phyloP scores from a whole-genome alignment of 768 basidiomycete species.

The Rhizopogon sp. region DNA sequence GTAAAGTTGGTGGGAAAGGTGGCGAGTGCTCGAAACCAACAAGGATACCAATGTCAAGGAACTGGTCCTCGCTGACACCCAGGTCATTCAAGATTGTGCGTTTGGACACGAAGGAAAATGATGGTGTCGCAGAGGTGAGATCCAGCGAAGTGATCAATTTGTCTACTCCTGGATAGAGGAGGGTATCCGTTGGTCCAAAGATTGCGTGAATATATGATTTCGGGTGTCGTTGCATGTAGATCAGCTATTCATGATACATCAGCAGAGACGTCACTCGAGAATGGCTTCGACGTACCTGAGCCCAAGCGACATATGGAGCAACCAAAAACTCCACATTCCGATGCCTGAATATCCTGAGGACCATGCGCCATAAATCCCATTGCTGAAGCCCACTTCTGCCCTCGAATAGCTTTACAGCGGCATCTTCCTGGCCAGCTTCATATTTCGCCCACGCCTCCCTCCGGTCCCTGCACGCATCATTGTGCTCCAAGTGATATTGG shows the following conservation, averaged over 20 bases:
- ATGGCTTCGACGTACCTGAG: conserved; percentile 66
- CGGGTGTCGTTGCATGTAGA: conserved; percentile 89
- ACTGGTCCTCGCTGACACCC: conserved; percentile 78
- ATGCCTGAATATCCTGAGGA: conserved; percentile 89
- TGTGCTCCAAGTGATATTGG: conserved; percentile 49
- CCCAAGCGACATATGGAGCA: conserved; percentile 93
- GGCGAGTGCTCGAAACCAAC: conserved; percentile 83
- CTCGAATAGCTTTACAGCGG: conserved; percentile 81
- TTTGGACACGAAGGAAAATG: conserved; percentile 86
- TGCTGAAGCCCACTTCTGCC: conserved; percentile 65
- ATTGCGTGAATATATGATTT: conserved; percentile 95
- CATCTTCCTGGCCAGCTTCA: conserved; percentile 87
- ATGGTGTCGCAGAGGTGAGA: conserved; percentile 57
- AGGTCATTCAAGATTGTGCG: conserved; percentile 62
- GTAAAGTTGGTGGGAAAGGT: conserved; percentile 76
- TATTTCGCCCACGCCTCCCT: conserved; percentile 91
- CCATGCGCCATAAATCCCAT: conserved; percentile 93
- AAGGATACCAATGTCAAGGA: conserved; percentile 90
- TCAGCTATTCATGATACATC: conserved; percentile 51
- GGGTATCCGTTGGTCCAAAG: conserved; percentile 84
- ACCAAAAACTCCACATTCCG: conserved; percentile 94
- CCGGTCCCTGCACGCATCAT: conserved; percentile 69
- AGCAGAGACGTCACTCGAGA: neutral
- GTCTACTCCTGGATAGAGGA: conserved; percentile 85
- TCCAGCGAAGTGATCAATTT: conserved; percentile 88